These are phyloP conservation scores for Nymphaea thermarum DNA, from an alignment of 164 flowering plant species.

Conservation along the genomic window DNA sequence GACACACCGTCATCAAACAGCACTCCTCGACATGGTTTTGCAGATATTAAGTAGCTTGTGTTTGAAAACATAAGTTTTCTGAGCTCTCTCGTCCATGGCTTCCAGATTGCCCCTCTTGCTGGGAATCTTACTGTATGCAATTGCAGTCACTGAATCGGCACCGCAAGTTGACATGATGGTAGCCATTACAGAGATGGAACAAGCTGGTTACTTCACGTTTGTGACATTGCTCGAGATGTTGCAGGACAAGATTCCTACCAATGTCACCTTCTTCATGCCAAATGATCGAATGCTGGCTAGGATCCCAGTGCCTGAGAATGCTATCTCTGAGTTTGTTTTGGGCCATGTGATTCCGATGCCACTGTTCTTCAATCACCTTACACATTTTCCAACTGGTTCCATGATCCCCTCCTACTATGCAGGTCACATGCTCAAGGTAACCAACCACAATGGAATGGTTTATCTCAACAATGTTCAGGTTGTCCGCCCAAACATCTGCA, in stretches of 20 bases:
- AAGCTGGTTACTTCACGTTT: constrained; percentile 62
- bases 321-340: constrained; percentile 39
- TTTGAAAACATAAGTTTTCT: too few species aligned
- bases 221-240: constrained; percentile 61
- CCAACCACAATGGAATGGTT: constrained; percentile 53
- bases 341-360: constrained; percentile 69
- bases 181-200: constrained; percentile 64
- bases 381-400: constrained; percentile 50
- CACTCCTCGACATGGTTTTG: too few species aligned
- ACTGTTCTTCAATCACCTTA: constrained; percentile 41
- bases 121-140: not conserved
- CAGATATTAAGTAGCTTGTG: too few species aligned
- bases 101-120: not conserved
- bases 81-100: not conserved
- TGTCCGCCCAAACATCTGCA: constrained; percentile 60
- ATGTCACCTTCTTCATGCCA: constrained; percentile 85
- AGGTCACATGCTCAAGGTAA: constrained; percentile 23
- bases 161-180: constrained; percentile 13
- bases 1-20: too few species aligned
- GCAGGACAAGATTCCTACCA: constrained; percentile 21
- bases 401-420: constrained; percentile 39
- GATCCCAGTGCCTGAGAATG: constrained; percentile 12
- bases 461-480: constrained; percentile 45
- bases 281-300: constrained; percentile 39
- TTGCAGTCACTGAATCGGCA: not conserved